A percentile compares a stretch with the other conserved stretches of the same genome.
phyloP scores from a whole-genome alignment of 2,329 filamentous ascomycete genomes.

The Ploettnerulaceae sp. region DNA sequence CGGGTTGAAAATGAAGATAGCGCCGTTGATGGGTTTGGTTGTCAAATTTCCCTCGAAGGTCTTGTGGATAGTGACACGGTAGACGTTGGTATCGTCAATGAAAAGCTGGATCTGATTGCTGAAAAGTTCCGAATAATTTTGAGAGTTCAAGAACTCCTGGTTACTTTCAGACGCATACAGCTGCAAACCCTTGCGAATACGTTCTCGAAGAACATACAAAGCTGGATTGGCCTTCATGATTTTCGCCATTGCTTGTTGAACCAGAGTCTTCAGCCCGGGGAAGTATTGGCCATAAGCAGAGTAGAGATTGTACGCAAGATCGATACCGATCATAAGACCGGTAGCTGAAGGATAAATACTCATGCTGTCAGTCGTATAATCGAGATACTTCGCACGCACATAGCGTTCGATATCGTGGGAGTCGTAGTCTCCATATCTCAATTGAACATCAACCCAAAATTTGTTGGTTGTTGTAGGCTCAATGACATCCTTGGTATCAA shows the following conservation, averaged over 20 bases:
- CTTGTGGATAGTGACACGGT: conserved; percentile 99
- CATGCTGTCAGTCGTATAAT: conserved; percentile 98
- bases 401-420: conserved; percentile 99
- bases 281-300: conserved; percentile 99
- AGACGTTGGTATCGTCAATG: conserved; percentile 98
- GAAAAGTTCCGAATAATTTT: conserved; percentile 98
- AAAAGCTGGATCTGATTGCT: conserved; percentile 99
- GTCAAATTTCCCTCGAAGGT: conserved; percentile 99
- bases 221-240: conserved; percentile 99
- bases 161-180: conserved; percentile 98
- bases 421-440: conserved; percentile 96
- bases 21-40: conserved; percentile 98
- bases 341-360: conserved; percentile 97
- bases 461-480: conserved; percentile 95
- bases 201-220: conserved; percentile 90
- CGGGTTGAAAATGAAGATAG: conserved; percentile 99
- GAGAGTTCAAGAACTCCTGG: conserved; percentile 97
- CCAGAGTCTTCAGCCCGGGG: conserved; percentile 88
- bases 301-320: conserved; percentile 96
- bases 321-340: conserved; percentile 95
- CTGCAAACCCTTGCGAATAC: conserved; percentile 96
- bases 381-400: conserved; percentile 93
- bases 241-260: conserved; percentile 99
- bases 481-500: conserved; percentile 94
- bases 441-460: conserved; percentile 97